Percentiles rank a stretch among this genome's conserved stretches.
phyloP scores from a whole-genome alignment of 495 filamentous ascomycete species.

The Aspergillus conjunctus region DNA sequence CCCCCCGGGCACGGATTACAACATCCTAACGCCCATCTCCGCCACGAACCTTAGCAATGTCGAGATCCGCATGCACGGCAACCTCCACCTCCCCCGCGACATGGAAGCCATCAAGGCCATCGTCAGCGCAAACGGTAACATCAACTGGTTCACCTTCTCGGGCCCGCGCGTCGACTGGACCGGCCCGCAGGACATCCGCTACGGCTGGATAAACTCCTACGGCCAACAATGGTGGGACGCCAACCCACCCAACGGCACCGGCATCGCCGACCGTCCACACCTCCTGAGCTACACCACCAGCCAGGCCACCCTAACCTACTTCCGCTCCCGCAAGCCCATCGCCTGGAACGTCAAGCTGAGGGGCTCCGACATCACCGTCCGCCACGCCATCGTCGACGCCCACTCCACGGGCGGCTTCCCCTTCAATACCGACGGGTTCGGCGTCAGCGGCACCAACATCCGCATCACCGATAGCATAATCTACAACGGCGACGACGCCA shows the following conservation, averaged over 20 bases:
- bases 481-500: constrained; percentile 49
- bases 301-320: constrained; percentile 36
- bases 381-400: constrained; percentile 45
- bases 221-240: constrained; percentile 51
- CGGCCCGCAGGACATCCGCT: constrained; percentile 33
- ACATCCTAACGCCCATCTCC: constrained; percentile 39
- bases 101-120: constrained; percentile 37
- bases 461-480: constrained; percentile 41
- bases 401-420: constrained; percentile 42
- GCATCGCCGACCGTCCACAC: constrained; percentile 39
- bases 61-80: constrained; percentile 42
- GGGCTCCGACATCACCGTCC: constrained; percentile 40
- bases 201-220: constrained; percentile 50
- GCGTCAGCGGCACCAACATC: constrained; percentile 40
- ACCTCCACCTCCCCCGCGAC: constrained; percentile 43
- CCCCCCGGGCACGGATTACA: constrained; percentile 40
- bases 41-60: constrained; percentile 45
- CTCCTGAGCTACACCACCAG: constrained; percentile 43
- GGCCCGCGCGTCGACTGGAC: constrained; percentile 39
- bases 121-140: constrained; percentile 29
- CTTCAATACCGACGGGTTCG: constrained; percentile 50
- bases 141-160: constrained; percentile 38
- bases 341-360: constrained; percentile 41
- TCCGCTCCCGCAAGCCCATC: constrained; percentile 34
- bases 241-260: constrained; percentile 39